Conservation (phyloP, 116 monocot species). For the Thalassia testudinum region DNA sequence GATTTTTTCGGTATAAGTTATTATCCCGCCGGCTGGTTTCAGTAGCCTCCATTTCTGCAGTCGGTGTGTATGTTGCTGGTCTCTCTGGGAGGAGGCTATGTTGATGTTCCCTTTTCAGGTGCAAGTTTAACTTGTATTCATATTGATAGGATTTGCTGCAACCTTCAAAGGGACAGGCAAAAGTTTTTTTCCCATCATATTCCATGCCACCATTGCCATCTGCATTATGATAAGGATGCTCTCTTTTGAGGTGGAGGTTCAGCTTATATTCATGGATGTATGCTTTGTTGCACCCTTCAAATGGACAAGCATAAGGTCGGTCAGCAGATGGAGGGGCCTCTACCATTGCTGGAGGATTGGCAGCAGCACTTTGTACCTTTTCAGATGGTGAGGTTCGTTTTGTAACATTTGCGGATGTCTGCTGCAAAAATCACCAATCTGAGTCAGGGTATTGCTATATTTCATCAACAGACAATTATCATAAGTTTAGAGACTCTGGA, state of each 20-base stretch:
- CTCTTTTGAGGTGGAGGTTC: slow-evolving; percentile 58
- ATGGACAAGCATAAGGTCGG: slow-evolving; percentile 69
- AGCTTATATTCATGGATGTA: slow-evolving; percentile 90
- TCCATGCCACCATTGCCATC: slow-evolving; percentile 15
- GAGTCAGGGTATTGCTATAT: too few relatives aligned
- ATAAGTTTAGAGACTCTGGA: too few relatives aligned
- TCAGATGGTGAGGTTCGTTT: too few relatives aligned
- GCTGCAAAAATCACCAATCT: too few relatives aligned
- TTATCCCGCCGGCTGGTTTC: slow-evolving; percentile 15
- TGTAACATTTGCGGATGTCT: too few relatives aligned
- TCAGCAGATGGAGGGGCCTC: slow-evolving; percentile 21
- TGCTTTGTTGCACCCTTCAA: slow-evolving; percentile 64
- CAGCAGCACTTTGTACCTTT: too few relatives aligned
- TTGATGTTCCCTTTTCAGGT: slow-evolving; percentile 60
- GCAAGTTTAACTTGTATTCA: slow-evolving; percentile 79
- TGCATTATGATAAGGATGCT: slow-evolving; percentile 47
- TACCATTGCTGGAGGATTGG: too few relatives aligned
- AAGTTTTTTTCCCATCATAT: slow-evolving; percentile 13
- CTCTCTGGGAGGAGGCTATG: slow-evolving; percentile 14
- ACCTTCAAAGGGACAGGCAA: slow-evolving; percentile 56
- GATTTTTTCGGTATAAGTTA: slow-evolving; percentile 2
- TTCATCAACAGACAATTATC: too few relatives aligned
- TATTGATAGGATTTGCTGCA: slow-evolving; percentile 79
- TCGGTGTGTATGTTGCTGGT: slow-evolving; percentile 8
- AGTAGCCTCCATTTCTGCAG: slow-evolving; percentile 7